These are phyloP conservation scores for Vigna angularis DNA, from an alignment of 306 rosid species.

Conservation along the genomic window DNA sequence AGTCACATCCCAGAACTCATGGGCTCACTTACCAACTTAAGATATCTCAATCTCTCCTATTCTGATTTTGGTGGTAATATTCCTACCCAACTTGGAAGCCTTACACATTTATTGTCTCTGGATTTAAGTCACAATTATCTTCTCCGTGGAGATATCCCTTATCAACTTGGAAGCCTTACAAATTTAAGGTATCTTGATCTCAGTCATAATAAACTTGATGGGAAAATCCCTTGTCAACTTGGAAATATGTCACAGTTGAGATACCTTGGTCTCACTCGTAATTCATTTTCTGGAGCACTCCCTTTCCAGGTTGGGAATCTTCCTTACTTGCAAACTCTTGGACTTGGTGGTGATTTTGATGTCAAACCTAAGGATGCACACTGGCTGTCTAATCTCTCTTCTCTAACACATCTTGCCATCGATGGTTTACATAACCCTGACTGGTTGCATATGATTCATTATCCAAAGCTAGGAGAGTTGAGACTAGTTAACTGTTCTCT, in stretches of 20 bases:
- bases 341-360: background rate
- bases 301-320: slow-evolving; percentile 6
- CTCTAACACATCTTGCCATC: background rate
- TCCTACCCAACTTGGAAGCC: background rate
- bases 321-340: background rate
- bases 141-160: background rate
- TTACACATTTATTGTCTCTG: background rate
- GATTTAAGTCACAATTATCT: background rate
- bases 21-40: too few species aligned
- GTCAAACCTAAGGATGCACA: background rate
- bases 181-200: background rate
- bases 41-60: too few species aligned
- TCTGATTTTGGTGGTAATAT: rapidly evolving
- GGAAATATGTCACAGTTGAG: background rate
- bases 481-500: background rate
- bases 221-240: slow-evolving; percentile 1
- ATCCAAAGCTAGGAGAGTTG: background rate
- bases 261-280: background rate
- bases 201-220: background rate
- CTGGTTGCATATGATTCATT: background rate
- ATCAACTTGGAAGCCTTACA: slow-evolving; percentile 5
- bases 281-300: background rate
- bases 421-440: background rate
- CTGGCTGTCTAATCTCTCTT: slow-evolving; percentile 21
- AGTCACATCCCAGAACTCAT: too few species aligned